phyloP scores from a whole-genome alignment of 2,329 filamentous ascomycete genomes.

The Cercospora zeae-maydis region DNA sequence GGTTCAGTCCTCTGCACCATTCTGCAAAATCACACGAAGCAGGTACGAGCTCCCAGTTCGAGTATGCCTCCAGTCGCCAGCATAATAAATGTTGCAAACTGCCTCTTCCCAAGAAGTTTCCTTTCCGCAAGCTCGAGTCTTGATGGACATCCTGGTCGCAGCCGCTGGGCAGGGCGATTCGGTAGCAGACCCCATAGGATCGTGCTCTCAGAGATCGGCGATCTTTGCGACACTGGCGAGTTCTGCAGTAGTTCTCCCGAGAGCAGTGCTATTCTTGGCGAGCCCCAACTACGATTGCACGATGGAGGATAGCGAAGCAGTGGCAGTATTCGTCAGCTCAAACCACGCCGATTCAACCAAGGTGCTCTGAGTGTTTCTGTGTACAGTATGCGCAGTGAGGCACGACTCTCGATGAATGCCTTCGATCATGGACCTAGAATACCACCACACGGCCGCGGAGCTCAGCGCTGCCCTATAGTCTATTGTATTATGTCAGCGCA shows the following conservation, averaged over 20 bases:
- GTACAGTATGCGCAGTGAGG: no score
- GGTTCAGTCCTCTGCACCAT: background rate
- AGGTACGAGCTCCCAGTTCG: background rate
- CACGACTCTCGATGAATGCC: no score
- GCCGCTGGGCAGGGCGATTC: background rate
- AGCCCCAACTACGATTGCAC: background rate
- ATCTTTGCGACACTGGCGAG: background rate
- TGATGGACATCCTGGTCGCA: background rate
- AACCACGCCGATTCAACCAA: no score
- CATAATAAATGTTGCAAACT: background rate
- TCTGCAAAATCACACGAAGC: no score
- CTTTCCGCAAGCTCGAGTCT: background rate
- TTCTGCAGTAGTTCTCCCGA: background rate
- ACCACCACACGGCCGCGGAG: no score
- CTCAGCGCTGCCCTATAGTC: background rate
- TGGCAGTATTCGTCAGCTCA: no score
- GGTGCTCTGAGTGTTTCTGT: no score
- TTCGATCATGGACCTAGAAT: no score
- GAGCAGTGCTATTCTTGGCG: background rate
- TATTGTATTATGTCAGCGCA: no score
- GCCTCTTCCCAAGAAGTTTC: background rate
- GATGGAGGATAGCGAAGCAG: background rate
- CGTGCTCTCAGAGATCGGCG: background rate
- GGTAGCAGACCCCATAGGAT: background rate
- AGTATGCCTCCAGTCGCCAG: background rate